These are phyloP conservation scores for Sarcocystis neurona DNA, from an alignment of 169 alveolate species.

Conservation along the genomic window DNA sequence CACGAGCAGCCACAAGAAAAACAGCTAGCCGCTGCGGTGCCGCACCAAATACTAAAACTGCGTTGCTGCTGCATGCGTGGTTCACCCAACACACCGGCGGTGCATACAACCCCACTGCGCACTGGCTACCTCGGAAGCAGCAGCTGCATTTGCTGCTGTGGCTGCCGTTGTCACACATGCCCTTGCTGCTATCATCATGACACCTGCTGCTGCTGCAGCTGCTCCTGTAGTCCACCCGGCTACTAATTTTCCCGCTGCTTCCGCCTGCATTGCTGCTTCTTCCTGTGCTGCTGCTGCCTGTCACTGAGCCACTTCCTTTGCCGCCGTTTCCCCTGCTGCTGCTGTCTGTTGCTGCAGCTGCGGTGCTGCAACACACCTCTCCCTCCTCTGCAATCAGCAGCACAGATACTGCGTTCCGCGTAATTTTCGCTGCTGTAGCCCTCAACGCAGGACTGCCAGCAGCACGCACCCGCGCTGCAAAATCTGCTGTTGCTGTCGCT, in stretches of 20 bases:
- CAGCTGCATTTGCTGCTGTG: no score
- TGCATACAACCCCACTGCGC: constrained; percentile 6
- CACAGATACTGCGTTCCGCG: background rate
- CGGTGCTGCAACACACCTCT: background rate
- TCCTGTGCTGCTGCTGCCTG: background rate
- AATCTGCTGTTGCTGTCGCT: background rate
- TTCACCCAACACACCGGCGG: background rate
- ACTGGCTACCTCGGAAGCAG: background rate
- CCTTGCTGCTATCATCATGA: no score
- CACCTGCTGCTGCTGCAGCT: constrained; percentile 14
- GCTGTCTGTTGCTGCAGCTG: background rate
- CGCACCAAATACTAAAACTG: background rate
- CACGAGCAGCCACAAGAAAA: background rate
- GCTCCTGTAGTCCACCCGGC: background rate
- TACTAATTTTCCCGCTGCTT: background rate
- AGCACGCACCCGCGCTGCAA: background rate
- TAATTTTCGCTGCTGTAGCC: background rate
- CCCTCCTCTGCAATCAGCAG: background rate
- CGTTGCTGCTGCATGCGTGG: constrained; percentile 17
- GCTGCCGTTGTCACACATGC: no score
- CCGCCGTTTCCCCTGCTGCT: background rate
- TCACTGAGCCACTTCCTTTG: background rate
- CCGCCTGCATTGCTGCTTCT: background rate
- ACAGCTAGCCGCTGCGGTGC: background rate
- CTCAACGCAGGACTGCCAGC: background rate